Base-by-base conservation (phyloP, 176 grass and related monocot genomes). In the Oryza meyeriana region DNA sequence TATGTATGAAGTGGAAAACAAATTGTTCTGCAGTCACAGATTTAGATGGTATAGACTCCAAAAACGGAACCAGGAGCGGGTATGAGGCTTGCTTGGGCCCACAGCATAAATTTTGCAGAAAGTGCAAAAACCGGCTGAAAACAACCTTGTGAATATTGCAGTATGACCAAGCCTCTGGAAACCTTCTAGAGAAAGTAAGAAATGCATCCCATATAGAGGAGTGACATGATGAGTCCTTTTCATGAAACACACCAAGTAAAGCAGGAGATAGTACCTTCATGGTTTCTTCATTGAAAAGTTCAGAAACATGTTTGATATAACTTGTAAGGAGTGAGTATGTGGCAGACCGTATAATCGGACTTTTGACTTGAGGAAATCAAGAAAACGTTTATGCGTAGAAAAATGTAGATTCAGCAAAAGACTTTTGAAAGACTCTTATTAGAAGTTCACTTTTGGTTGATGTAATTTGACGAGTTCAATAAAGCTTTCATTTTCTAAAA, bases 351-450 rank as follows among this genome's bases (percentile, higher is more conserved):
- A 93, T 67, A 62, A 69, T 73, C 40, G 88, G 78, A 62, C 44
- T 89, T 97, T 90, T 80, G 95, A 94, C 78, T 89, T 97, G 50
- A 92, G 68, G 63, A 91, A 83, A 77, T 93, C 86, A 80, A 97
- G 84, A 87, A 92, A 97, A 83, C 38, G 87, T 80, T 87, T 94
- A 86, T n/a, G n/a, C n/a, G n/a, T n/a, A n/a, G n/a, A n/a, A n/a
- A n/a, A n/a, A n/a, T n/a, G n/a, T n/a, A n/a, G n/a, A n/a, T n/a
- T n/a, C n/a, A n/a, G n/a, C n/a, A n/a, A n/a, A n/a, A n/a, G n/a
- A n/a, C n/a, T n/a, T n/a, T n/a, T n/a, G n/a, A n/a, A n/a, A n/a
- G n/a, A n/a, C n/a, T n/a, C n/a, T n/a, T n/a, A n/a, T n/a, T n/a
- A n/a, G n/a, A n/a, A n/a, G n/a, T n/a, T n/a, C n/a, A n/a, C n/a